phyloP scores from a whole-genome alignment of 2,329 filamentous ascomycete species.

The Chaetomium strumarium region DNA sequence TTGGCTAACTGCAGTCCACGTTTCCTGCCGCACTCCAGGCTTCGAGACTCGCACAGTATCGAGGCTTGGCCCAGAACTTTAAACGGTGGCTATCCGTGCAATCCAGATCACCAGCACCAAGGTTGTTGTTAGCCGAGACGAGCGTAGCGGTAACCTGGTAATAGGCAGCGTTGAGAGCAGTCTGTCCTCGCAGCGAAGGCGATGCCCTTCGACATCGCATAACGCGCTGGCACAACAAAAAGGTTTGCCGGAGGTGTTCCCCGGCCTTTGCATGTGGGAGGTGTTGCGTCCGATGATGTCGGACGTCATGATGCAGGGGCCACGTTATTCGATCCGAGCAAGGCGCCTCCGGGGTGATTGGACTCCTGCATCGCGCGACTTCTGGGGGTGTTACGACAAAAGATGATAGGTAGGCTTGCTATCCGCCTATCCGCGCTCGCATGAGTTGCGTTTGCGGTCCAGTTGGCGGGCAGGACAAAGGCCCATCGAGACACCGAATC shows the following conservation, averaged over 20 bases:
- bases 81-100: slow-evolving; percentile 20
- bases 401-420: slow-evolving; percentile 18
- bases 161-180: not conserved
- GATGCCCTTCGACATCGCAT: not conserved
- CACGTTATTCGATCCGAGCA: slow-evolving; percentile 18
- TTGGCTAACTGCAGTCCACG: slow-evolving; percentile 24
- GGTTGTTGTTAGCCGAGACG: not conserved
- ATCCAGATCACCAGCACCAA: not conserved
- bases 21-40: slow-evolving; percentile 15
- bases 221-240: not conserved
- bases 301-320: slow-evolving; percentile 21
- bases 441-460: not conserved
- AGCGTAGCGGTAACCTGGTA: not conserved
- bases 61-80: slow-evolving; percentile 16
- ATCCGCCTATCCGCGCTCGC: slow-evolving; percentile 5
- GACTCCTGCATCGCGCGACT: slow-evolving; percentile 22
- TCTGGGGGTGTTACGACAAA: slow-evolving; percentile 6
- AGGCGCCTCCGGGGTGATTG: slow-evolving; percentile 15
- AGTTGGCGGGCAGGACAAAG: not conserved
- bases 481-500: not conserved
- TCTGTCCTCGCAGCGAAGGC: not conserved
- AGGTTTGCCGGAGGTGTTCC: not conserved
- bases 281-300: slow-evolving; percentile 11
- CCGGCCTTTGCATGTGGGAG: slow-evolving; percentile 9
- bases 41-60: slow-evolving; percentile 2